Evolutionary conservation across 257 asterid genomes (phyloP).

Genomic region (Solanum dulcamara): DNA sequence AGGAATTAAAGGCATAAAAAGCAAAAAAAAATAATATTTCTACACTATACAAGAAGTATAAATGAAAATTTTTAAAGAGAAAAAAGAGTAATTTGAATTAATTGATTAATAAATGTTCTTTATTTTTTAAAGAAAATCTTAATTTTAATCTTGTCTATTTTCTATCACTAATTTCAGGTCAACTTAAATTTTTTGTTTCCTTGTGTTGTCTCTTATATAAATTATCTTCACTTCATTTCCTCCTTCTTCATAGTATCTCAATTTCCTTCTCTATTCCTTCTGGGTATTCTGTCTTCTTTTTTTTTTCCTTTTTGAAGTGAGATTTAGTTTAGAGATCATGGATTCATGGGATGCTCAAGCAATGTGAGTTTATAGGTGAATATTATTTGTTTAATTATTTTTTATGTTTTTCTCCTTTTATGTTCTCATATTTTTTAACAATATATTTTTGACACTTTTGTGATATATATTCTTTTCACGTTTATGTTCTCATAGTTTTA

Average conservation of each 20-base stretch:
- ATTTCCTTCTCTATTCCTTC: background rate
- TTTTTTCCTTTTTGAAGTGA: background rate
- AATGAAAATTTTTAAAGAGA: too few species aligned
- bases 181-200: background rate
- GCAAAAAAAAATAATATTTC: too few species aligned
- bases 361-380: background rate
- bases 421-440: background rate
- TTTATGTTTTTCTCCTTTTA: background rate
- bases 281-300: too few species aligned
- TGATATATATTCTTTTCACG: too few species aligned
- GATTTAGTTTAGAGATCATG: background rate
- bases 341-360: background rate
- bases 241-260: too few species aligned
- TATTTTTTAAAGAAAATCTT: background rate
- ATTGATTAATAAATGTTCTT: background rate
- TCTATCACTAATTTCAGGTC: background rate
- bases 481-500: too few species aligned
- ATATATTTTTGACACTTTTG: too few species aligned
- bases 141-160: background rate
- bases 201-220: too few species aligned
- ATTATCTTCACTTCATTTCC: background rate
- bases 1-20: too few species aligned
- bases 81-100: background rate
- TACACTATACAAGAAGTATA: too few species aligned
- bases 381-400: background rate